phyloP scores from a whole-genome alignment of 1,284 basidiomycete species.

The Vanrija sp. region DNA sequence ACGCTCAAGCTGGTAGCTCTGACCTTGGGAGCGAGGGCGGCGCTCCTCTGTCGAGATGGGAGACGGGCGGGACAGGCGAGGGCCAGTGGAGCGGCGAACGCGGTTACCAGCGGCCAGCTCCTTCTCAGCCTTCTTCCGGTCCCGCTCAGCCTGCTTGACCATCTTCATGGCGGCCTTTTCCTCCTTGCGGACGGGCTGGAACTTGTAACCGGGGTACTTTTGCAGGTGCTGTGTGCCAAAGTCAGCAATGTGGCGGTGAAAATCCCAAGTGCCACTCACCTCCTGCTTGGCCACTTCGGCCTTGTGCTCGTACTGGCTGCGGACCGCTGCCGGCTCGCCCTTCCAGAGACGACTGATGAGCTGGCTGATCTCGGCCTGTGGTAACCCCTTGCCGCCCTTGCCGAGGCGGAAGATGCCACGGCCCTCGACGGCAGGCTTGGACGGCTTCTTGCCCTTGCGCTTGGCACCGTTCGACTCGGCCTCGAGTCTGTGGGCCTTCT shows the following conservation, averaged over 20 bases:
- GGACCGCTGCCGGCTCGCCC: slow-evolving; percentile 55
- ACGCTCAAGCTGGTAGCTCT: too few relatives aligned
- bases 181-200: slow-evolving; percentile 64
- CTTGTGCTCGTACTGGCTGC: slow-evolving; percentile 62
- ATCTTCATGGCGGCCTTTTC: slow-evolving; percentile 57
- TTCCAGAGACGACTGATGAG: slow-evolving; percentile 69
- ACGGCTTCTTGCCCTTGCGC: slow-evolving; percentile 22
- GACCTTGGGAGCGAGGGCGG: too few relatives aligned
- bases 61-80: too few relatives aligned
- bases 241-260: not conserved
- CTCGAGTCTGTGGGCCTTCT: not conserved
- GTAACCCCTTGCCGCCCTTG: slow-evolving; percentile 49
- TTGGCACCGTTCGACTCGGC: not conserved
- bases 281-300: slow-evolving; percentile 65
- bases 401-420: slow-evolving; percentile 13
- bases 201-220: slow-evolving; percentile 68
- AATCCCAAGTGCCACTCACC: slow-evolving; percentile 33
- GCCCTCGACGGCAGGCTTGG: slow-evolving; percentile 26
- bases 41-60: too few relatives aligned
- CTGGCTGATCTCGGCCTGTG: slow-evolving; percentile 69
- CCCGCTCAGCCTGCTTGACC: slow-evolving; percentile 14
- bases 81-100: too few relatives aligned
- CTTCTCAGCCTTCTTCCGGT: slow-evolving; percentile 15
- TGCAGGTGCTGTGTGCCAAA: slow-evolving; percentile 52
- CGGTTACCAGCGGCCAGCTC: slow-evolving; percentile 1